Conservation (phyloP, 202 grass and related monocot genomes). For the Digitaria exilis region DNA sequence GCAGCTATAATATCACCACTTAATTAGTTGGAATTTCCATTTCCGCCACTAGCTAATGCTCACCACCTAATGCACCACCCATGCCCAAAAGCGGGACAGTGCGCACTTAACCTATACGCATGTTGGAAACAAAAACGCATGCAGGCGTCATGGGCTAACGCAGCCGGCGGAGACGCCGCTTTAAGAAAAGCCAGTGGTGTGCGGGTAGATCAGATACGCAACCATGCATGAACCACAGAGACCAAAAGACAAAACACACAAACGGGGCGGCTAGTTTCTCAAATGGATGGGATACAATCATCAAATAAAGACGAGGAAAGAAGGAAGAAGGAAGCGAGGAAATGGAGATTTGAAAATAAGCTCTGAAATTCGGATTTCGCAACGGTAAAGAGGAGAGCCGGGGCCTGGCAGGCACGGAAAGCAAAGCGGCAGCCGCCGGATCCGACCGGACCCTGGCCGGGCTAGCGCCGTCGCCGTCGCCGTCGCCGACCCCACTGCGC, state of each 20-base stretch:
- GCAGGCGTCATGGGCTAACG: slow-evolving; percentile 6
- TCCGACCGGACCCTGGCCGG: background rate
- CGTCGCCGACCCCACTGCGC: background rate
- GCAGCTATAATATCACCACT: background rate
- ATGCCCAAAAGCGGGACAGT: background rate
- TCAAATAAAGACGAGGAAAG: no score
- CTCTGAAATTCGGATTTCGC: background rate
- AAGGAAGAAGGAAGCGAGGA: background rate
- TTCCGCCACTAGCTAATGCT: slow-evolving; percentile 24
- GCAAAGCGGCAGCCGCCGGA: slow-evolving; percentile 23
- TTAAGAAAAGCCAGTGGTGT: background rate
- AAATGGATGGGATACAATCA: slow-evolving; percentile 15
- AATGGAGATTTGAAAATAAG: background rate
- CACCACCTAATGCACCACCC: slow-evolving; percentile 29
- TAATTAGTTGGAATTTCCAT: slow-evolving; percentile 44
- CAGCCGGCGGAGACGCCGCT: background rate
- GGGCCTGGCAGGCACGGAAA: slow-evolving; percentile 3
- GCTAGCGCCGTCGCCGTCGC: background rate
- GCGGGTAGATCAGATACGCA: background rate
- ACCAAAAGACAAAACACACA: background rate
- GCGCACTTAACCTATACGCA: background rate
- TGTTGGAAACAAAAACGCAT: background rate
- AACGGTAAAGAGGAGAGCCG: slow-evolving; percentile 10
- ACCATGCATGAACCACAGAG: background rate
- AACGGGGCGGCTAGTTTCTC: background rate